These are phyloP conservation scores for Alternaria arborescens DNA, from an alignment of 2,329 filamentous ascomycete species.

Conservation along the genomic window DNA sequence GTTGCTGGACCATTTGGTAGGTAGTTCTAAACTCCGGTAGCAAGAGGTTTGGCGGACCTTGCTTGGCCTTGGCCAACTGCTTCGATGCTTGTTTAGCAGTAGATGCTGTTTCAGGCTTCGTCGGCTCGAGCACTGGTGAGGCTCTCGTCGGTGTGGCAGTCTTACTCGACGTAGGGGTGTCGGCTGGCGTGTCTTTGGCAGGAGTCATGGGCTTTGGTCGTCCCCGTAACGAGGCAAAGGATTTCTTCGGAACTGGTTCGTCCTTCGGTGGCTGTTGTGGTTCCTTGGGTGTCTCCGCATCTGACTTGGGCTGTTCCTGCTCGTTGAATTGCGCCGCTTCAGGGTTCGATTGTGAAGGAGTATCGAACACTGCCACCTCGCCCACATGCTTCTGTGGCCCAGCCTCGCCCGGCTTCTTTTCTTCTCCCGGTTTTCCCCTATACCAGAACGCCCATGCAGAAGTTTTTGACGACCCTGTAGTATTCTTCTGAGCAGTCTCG, in stretches of 20 bases:
- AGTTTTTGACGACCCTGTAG: constrained; percentile 55
- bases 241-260: constrained; percentile 36
- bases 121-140: constrained; percentile 38
- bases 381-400: constrained; percentile 65
- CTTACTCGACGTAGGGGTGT: constrained; percentile 50
- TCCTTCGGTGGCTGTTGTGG: constrained; percentile 25
- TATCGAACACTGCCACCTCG: constrained; percentile 60
- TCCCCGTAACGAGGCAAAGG: constrained; percentile 44
- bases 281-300: constrained; percentile 28
- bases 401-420: constrained; percentile 64
- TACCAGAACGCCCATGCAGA: constrained; percentile 88
- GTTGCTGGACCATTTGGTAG: constrained; percentile 61
- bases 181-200: constrained; percentile 26
- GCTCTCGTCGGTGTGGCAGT: constrained; percentile 39
- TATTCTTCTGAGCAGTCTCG: constrained; percentile 16
- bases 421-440: constrained; percentile 61
- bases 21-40: constrained; percentile 75
- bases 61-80: constrained; percentile 31
- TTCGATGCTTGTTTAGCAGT: constrained; percentile 40
- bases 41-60: constrained; percentile 67
- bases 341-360: constrained; percentile 59
- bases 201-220: constrained; percentile 37
- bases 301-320: constrained; percentile 38
- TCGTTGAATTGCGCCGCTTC: constrained; percentile 63
- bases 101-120: constrained; percentile 36